Evolutionary conservation across 2,329 filamentous ascomycete species (phyloP), one percentile per base, ranked within the genome.

Genomic region (Pseudogymnoascus sp.): DNA sequence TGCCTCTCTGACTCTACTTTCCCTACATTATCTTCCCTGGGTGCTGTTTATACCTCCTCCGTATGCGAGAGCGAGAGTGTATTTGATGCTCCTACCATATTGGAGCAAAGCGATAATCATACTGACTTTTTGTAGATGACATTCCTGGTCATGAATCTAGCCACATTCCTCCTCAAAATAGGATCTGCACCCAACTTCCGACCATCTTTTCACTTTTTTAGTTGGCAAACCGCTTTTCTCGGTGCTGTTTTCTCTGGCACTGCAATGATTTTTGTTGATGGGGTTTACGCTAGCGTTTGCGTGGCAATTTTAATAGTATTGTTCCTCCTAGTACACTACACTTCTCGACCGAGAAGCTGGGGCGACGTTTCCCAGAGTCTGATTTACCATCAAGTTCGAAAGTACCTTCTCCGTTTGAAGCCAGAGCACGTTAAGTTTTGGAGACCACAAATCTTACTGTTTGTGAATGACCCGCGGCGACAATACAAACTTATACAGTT

Each of bases 351-450:
- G 0, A 96, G 96, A 72, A 85, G 88, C 37, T 96, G 91, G 91
- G 91, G 91, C 1, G 91, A 96, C 73, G 91, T 96, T 16, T 93
- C 89, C 7, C 91, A 96, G 70, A 93, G 90, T 69, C 77, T 96
- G 65, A 96, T 96, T 61, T 96, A 96, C 71, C 85, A 88, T 66
- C 91, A 96, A 77, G 91, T 96, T 12, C 84, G 91, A 65, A 96
- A 96, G 70, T 96, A 96, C 71, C 77, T 96, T 31, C 78, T 96
- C 31, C 85, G 91, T n/a, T 78, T 96, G 31, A 87, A 86, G 60
- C 90, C 91, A 37, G 91, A 96, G 69, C 91, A 96, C 72, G 92
- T 96, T 74, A 96, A 96, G 71, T 96, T 96, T 73, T 96, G 92
- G 91, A 83, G 91, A 61, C 91, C 91, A 0, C 91, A 96, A 67